phyloP scores from a whole-genome alignment of 768 basidiomycete species.

The Pluteus cervinus region DNA sequence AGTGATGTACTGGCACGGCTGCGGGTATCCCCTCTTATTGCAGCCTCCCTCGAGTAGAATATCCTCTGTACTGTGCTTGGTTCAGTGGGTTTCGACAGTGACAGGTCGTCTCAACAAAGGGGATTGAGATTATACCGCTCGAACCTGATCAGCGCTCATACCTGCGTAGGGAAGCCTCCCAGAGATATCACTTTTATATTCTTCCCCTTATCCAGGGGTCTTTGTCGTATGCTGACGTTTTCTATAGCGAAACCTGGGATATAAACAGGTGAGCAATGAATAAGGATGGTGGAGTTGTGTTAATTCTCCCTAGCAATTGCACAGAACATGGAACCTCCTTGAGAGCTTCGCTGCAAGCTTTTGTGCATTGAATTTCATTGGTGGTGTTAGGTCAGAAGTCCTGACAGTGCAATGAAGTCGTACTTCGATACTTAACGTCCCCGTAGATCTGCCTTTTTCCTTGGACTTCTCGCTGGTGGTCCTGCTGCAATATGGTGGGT shows the following conservation, averaged over 20 bases:
- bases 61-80: conserved; percentile 13
- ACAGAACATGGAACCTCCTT: conserved; percentile 76
- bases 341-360: conserved; percentile 89
- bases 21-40: conserved; percentile 74
- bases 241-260: conserved; percentile 65
- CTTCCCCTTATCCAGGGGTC: conserved; percentile 34
- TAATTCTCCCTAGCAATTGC: conserved; percentile 55
- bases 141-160: conserved; percentile 98
- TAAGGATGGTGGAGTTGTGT: conserved; percentile 1
- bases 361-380: conserved; percentile 87
- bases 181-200: conserved; percentile 54
- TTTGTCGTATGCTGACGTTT: conserved; percentile 42
- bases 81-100: conserved; percentile 15
- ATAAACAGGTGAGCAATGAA: conserved; percentile 57
- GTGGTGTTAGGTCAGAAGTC: conserved; percentile 61
- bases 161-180: conserved; percentile 96
- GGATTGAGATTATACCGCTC: conserved; percentile 96
- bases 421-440: conserved; percentile 5
- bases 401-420: conserved; percentile 5
- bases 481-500: conserved; percentile 78
- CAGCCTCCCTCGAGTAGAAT: conserved; percentile 4
- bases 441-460: conserved; percentile 66
- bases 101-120: conserved; percentile 28
- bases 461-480: conserved; percentile 80
- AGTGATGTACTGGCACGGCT: conserved; percentile 76